These are phyloP conservation scores for Heimioporus sp. DNA, from an alignment of 768 basidiomycete species.

Conservation along the genomic window DNA sequence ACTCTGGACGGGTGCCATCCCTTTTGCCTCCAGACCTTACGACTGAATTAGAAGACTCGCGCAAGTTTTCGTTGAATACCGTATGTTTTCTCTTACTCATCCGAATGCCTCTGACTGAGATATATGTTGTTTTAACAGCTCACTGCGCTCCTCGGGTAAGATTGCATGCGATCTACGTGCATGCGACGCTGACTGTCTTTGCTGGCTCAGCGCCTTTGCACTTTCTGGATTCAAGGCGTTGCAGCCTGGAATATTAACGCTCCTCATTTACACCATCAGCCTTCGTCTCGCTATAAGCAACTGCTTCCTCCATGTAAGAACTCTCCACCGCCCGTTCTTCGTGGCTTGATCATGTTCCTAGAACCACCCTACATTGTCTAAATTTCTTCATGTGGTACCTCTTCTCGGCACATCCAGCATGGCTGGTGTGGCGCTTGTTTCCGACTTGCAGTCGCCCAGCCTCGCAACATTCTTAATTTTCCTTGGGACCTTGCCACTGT, in stretches of 20 bases:
- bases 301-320: conserved; percentile 8
- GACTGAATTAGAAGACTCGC: conserved; percentile 10
- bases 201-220: conserved; percentile 10
- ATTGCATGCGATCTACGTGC: background rate
- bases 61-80: conserved; percentile 15
- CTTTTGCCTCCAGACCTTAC: background rate
- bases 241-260: conserved; percentile 4
- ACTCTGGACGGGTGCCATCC: no score
- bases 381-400: conserved; percentile 18
- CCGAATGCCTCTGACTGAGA: no score
- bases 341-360: background rate
- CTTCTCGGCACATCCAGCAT: conserved; percentile 11
- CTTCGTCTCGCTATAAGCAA: conserved; percentile 12
- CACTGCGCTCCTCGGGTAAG: conserved; percentile 13
- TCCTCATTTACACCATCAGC: conserved; percentile 24
- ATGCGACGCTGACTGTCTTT: no score
- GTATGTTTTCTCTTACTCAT: conserved; percentile 3
- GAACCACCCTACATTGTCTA: conserved; percentile 5
- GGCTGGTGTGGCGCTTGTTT: background rate
- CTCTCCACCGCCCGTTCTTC: background rate
- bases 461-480: conserved; percentile 1
- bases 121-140: conserved; percentile 2
- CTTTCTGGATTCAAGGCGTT: conserved; percentile 11
- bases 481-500: conserved; percentile 8
- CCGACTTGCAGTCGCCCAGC: conserved; percentile 6